Conservation (phyloP, 23 red algal genomes). For the Porphyridium purpureum region DNA sequence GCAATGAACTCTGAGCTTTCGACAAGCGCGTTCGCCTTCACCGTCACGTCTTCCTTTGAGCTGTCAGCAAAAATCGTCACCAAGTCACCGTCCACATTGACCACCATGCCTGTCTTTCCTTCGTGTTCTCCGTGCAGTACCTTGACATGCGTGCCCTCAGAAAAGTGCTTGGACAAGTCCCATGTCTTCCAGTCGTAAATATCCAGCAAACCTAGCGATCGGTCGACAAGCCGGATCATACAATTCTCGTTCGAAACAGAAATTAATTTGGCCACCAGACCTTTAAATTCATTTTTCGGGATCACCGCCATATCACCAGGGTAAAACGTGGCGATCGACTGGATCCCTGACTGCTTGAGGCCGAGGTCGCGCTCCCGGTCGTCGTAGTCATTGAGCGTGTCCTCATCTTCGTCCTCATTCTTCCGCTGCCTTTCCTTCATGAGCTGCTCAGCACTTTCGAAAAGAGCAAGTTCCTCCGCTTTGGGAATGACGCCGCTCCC, state of each 20-base stretch:
- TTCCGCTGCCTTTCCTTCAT: too few species aligned
- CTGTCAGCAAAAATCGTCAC: constrained; percentile 71
- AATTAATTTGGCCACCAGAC: too few species aligned
- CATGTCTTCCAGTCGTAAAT: background rate
- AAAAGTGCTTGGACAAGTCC: constrained; percentile 77
- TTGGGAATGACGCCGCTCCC: too few species aligned
- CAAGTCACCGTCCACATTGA: constrained; percentile 49
- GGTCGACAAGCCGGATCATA: too few species aligned
- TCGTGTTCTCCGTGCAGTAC: constrained; percentile 45
- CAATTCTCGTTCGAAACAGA: too few species aligned
- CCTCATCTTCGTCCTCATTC: constrained; percentile 5
- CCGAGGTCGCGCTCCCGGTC: too few species aligned
- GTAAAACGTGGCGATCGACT: too few species aligned
- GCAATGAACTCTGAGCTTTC: background rate
- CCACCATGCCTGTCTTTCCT: constrained; percentile 69
- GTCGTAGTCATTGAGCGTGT: too few species aligned
- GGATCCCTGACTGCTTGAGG: too few species aligned
- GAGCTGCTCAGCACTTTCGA: background rate
- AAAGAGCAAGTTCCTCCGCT: background rate
- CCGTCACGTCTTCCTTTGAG: constrained; percentile 52
- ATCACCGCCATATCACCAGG: too few species aligned
- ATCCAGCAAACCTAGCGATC: too few species aligned
- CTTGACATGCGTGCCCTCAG: constrained; percentile 53
- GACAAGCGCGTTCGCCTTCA: constrained; percentile 7
- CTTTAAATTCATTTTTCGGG: too few species aligned